Evolutionary conservation across 768 basidiomycete species (phyloP), one percentile per base, ranked within the genome.

Genomic region (Naematelia aurantialba): DNA sequence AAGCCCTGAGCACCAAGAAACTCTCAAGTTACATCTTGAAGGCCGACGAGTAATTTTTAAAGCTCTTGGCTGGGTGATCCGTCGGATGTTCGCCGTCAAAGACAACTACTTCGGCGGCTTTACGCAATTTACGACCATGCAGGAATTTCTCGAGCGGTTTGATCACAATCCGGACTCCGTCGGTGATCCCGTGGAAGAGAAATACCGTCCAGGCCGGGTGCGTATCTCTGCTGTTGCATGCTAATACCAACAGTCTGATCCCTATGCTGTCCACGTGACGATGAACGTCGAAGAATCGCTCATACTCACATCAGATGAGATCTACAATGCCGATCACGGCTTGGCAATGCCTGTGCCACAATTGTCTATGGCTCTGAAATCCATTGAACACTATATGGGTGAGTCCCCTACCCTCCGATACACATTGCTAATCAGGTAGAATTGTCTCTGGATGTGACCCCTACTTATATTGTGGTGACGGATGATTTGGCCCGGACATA

Each of bases 51-150:
- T 70, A 1, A 63, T 83, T 8, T 87, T 86, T 78, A 88, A 87
- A 73, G 80, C 81, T 1, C 78, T 91, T 53, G 93, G 91, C 22
- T 96, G 93, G 93, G 85, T 85, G 1, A 83, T 93, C 60, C 85
- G 92, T 34, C 86, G 91, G 70, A 82, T 94, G 64, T 88, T 98
- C 85, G 84, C 87, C 42, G 70, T 96, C 58, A 85, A 88, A 53
- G 91, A 94, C 69, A 97, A 97, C 76, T 98, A 98, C 76, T 85
- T 97, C 51, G 94, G 94, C 11, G 82, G 84, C 3, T 98, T 96
- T 77, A 96, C 91, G 1, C 89, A 94, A 65, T 97, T 93, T 68
- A 86, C 87, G 2, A 96, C 90, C 0, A 80, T 91, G 44, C 83
- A 82, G 21, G 94, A 98, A 79, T 94, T 91, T 73, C 79, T 91